Percentiles rank a stretch among this genome's conserved stretches.
phyloP scores from a whole-genome alignment of 768 basidiomycete genomes.

The Coprinopsis marcescibilis region DNA sequence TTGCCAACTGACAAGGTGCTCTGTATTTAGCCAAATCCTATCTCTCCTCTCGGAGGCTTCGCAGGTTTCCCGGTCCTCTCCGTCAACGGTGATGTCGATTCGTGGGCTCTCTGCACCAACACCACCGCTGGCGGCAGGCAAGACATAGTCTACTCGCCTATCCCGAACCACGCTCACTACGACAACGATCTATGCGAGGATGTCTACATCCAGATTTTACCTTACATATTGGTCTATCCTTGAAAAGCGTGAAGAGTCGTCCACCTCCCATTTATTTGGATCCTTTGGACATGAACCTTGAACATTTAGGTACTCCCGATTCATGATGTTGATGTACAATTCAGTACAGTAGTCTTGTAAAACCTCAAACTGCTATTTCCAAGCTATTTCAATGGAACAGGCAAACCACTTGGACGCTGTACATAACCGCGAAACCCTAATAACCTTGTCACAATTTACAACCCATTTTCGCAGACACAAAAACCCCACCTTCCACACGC shows the following conservation, averaged over 20 bases:
- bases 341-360: too few relatives aligned
- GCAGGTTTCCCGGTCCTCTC: conserved; percentile 16
- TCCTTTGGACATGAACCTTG: too few relatives aligned
- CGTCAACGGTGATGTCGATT: conserved; percentile 14
- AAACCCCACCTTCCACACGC: not conserved
- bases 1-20: not conserved
- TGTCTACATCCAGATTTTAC: conserved; percentile 29
- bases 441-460: not conserved
- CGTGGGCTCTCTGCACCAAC: conserved; percentile 33
- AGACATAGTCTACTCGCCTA: conserved; percentile 38
- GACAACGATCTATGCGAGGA: conserved; percentile 32
- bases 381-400: too few relatives aligned
- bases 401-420: too few relatives aligned
- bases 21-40: conserved; percentile 14
- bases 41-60: conserved; percentile 15
- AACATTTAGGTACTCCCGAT: too few relatives aligned
- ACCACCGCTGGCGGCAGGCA: conserved; percentile 32
- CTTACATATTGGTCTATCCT: not conserved
- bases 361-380: too few relatives aligned
- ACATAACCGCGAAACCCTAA: too few relatives aligned
- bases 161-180: conserved; percentile 38
- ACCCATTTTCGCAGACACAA: not conserved
- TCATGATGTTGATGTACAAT: too few relatives aligned
- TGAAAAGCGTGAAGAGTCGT: not conserved
- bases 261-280: too few relatives aligned